Evolutionary conservation across 2,329 filamentous ascomycete genomes (phyloP), one percentile per base, ranked within the genome.

Genomic region (Apiospora kogelbergensis): DNA sequence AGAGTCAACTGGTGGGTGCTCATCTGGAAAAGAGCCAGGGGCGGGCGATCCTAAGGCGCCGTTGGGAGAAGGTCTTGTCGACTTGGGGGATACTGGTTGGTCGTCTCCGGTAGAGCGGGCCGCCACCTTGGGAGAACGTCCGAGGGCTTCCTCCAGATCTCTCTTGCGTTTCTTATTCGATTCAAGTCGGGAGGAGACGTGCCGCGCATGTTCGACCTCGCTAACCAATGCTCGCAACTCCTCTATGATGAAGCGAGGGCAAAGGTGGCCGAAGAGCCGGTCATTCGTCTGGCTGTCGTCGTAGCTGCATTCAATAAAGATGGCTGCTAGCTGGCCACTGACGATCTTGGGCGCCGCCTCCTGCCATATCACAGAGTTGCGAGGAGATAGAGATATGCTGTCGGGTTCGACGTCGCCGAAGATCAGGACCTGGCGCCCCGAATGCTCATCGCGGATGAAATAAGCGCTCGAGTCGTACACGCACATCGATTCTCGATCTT

Each of bases 361-460:
- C 72, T 89, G 87, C 96, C 96, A 99, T 17, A 99, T 89, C 17
- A 85, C 84, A n/a, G 86, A 82, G 73, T 96, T 98, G 30, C 95
- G 90, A 0, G 95, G 94, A 1, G 89, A 91, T 1, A 95, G 81
- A 0, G 94, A 97, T 33, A 98, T 81, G 10, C 90, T 91, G 79
- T 99, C 96, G 0, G 96, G 94, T 77, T 99, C 96, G 45, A 98
- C 93, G 73, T 99, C 96, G 22, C 96, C 96, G 77, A 98, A 98
- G 65, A 99, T 93, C 70, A 99, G 88, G 2, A 98, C 88, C 80
- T 99, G 95, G 41, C 87, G 87, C 1, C 88, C 87, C 0, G 89
- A 92, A 0, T 82, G 78, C 42, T 91, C 84, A 70, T 96, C 92
- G 45, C 93, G 92, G 72, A 99, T 92, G 80, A 99, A 98, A 80